These are phyloP conservation scores for Xylaria sp. DNA, from an alignment of 2,329 filamentous ascomycete species.

Conservation along the genomic window DNA sequence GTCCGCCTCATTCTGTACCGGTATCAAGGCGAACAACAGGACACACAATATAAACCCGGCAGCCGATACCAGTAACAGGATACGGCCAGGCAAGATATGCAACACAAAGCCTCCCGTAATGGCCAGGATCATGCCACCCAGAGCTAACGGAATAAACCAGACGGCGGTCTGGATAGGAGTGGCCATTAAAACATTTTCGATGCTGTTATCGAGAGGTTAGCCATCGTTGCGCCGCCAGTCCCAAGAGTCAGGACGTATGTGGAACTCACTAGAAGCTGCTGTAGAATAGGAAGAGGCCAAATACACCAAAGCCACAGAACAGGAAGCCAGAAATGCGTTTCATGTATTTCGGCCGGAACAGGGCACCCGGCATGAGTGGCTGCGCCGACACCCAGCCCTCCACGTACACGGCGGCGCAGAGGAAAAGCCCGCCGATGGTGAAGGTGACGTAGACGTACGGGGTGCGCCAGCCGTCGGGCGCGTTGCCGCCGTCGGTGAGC, in stretches of 20 bases:
- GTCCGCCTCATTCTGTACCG: conserved; percentile 50
- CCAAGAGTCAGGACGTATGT: neutral
- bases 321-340: conserved; percentile 61
- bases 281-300: conserved; percentile 72
- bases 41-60: conserved; percentile 60
- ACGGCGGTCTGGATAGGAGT: conserved; percentile 65
- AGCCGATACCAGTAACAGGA: conserved; percentile 65
- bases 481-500: conserved; percentile 72
- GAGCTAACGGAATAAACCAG: conserved; percentile 69
- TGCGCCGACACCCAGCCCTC: conserved; percentile 71
- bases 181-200: conserved; percentile 62
- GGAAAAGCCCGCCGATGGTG: conserved; percentile 61
- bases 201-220: conserved; percentile 43
- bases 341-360: conserved; percentile 74
- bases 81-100: conserved; percentile 64
- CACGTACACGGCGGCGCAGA: conserved; percentile 66
- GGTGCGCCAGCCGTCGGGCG: conserved; percentile 70
- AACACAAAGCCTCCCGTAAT: conserved; percentile 67
- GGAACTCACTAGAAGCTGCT: conserved; percentile 50
- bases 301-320: conserved; percentile 68
- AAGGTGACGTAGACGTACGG: conserved; percentile 72
- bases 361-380: conserved; percentile 69
- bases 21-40: conserved; percentile 67
- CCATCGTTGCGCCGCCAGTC: conserved; percentile 1
- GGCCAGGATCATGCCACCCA: conserved; percentile 69